Conservation (phyloP, 2,329 filamentous ascomycete genomes). For the Colletotrichum sp. region DNA sequence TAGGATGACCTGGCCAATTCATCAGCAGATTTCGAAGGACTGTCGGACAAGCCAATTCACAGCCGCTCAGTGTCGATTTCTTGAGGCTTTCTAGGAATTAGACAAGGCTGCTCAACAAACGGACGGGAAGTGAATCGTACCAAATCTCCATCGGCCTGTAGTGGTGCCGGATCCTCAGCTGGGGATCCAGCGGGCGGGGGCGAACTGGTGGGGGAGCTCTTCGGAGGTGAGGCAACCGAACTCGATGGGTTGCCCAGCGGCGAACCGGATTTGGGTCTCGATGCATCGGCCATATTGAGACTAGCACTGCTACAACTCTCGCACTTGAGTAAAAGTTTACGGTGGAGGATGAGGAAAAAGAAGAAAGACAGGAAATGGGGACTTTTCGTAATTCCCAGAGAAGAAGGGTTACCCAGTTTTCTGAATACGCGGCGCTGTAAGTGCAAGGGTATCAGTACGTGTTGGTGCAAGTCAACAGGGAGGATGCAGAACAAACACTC, state of each 20-base stretch:
- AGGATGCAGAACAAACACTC: no score
- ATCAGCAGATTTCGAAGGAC: neutral
- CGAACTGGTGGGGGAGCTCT: neutral
- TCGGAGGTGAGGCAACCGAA: neutral
- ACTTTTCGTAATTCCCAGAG: no score
- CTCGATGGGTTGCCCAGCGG: neutral
- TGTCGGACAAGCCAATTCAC: neutral
- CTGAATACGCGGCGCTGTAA: no score
- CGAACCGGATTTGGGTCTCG: neutral
- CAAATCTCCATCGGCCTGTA: neutral
- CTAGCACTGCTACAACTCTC: no score
- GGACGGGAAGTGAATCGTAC: neutral
- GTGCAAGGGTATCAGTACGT: no score
- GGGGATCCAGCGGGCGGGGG: neutral
- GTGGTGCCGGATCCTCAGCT: neutral
- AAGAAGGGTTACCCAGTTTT: no score
- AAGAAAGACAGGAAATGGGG: no score
- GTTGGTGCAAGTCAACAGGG: no score
- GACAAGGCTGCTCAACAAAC: neutral
- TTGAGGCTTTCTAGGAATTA: neutral
- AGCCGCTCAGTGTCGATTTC: neutral
- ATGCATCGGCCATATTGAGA: neutral
- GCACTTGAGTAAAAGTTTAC: no score
- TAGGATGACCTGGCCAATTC: neutral
- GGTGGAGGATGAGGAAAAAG: no score